These are phyloP conservation scores for Letharia lupina DNA, from an alignment of 495 filamentous ascomycete genomes.

Conservation along the genomic window DNA sequence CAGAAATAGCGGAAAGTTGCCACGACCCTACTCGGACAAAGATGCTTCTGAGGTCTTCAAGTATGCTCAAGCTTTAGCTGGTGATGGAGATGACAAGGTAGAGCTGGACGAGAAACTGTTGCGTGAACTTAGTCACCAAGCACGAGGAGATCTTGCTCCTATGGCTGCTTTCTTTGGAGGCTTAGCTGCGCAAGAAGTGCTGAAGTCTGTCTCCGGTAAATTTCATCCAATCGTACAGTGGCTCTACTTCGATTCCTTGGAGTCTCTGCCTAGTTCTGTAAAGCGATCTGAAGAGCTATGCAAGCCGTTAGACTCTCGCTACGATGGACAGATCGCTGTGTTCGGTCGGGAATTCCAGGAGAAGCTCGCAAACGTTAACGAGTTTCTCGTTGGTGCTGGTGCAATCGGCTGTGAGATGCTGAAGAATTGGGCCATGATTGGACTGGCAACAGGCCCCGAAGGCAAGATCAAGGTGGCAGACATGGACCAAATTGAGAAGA, in stretches of 20 bases:
- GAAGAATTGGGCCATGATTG: constrained; percentile 99
- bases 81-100: constrained; percentile 56
- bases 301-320: constrained; percentile 71
- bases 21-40: constrained; percentile 69
- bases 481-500: constrained; percentile 98
- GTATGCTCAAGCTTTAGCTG: constrained; percentile 60
- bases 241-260: constrained; percentile 95
- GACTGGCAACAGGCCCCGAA: constrained; percentile 77
- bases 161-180: constrained; percentile 96
- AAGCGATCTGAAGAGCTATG: constrained; percentile 78
- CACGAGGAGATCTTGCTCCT: constrained; percentile 81
- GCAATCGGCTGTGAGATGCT: constrained; percentile 99
- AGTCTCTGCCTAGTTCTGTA: constrained; percentile 71
- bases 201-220: constrained; percentile 96
- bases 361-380: constrained; percentile 75
- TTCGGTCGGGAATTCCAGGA: constrained; percentile 92
- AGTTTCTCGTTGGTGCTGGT: constrained; percentile 94
- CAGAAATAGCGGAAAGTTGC: constrained; percentile 57
- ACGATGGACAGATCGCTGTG: constrained; percentile 96
- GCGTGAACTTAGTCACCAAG: constrained; percentile 89
- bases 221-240: constrained; percentile 89
- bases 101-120: constrained; percentile 91
- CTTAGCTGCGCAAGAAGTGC: constrained; percentile 87
- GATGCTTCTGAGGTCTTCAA: constrained; percentile 74
- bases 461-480: constrained; percentile 90